These are phyloP conservation scores for Mycena alexandri DNA, from an alignment of 768 basidiomycete species.

Conservation along the genomic window DNA sequence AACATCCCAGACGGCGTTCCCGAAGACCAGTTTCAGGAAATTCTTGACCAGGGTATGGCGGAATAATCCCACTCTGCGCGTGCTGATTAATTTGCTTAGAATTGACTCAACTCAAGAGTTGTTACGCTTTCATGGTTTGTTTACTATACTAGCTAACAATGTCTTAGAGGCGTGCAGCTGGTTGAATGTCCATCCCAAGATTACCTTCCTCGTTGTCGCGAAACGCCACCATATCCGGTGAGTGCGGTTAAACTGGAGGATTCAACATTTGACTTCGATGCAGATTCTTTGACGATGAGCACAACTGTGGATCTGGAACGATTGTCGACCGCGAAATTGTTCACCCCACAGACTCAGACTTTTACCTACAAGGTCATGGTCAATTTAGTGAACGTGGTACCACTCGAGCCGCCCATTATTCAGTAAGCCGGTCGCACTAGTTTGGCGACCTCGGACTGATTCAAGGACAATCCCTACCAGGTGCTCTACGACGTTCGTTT, in stretches of 20 bases:
- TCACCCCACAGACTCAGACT: slow-evolving; percentile 81
- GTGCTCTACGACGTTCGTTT: slow-evolving; percentile 56
- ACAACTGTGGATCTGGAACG: slow-evolving; percentile 82
- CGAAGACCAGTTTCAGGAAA: slow-evolving; percentile 64
- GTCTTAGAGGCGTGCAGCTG: slow-evolving; percentile 70
- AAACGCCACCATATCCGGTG: slow-evolving; percentile 79
- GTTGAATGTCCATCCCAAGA: slow-evolving; percentile 69
- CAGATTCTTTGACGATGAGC: slow-evolving; percentile 64
- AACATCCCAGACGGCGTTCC: slow-evolving; percentile 63
- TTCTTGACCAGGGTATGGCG: slow-evolving; percentile 66
- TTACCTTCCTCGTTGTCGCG: slow-evolving; percentile 84
- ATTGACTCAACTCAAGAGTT: slow-evolving; percentile 69
- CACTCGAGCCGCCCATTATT: slow-evolving; percentile 62
- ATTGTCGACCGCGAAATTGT: slow-evolving; percentile 79
- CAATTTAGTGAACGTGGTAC: slow-evolving; percentile 74
- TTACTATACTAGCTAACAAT: slow-evolving; percentile 37
- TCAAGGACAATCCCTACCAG: background rate
- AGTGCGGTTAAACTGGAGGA: slow-evolving; percentile 22
- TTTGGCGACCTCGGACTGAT: background rate
- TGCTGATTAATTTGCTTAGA: slow-evolving; percentile 56
- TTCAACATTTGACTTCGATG: background rate
- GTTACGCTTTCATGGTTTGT: slow-evolving; percentile 39
- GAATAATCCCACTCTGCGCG: too few species aligned
- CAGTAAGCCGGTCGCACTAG: slow-evolving; percentile 43
- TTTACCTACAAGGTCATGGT: slow-evolving; percentile 81